Percentiles rank a stretch among this genome's conserved stretches.
Conservation (phyloP, 2,329 filamentous ascomycete species). For the Beauveria pseudobassiana region DNA sequence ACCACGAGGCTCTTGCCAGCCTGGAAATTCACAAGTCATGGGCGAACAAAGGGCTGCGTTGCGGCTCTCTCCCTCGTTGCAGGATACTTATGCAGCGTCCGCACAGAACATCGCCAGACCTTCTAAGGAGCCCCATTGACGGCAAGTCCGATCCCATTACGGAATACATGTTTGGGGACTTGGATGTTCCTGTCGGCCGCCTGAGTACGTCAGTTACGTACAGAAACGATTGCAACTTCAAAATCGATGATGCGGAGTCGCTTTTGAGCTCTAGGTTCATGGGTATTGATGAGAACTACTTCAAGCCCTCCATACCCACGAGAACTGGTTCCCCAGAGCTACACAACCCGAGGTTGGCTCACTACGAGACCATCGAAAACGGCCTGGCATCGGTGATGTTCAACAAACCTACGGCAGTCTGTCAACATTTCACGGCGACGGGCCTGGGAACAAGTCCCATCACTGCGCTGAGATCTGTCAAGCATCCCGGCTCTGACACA, state of each 20-base stretch:
- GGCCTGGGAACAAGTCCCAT: conserved; percentile 77
- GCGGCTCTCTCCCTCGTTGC: conserved; percentile 68
- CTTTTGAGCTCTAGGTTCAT: conserved; percentile 89
- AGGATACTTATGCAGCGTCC: conserved; percentile 62
- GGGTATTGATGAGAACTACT: conserved; percentile 81
- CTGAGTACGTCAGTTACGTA: conserved; percentile 78
- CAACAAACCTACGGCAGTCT: conserved; percentile 83
- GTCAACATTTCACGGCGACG: conserved; percentile 82
- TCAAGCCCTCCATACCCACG: conserved; percentile 66
- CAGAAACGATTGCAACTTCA: conserved; percentile 82
- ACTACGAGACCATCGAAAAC: conserved; percentile 57
- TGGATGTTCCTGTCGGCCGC: conserved; percentile 79
- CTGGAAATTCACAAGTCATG: conserved; percentile 74
- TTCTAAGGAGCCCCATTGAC: conserved; percentile 41
- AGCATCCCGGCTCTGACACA: conserved; percentile 51
- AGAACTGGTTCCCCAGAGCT: conserved; percentile 33
- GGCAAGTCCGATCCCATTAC: conserved; percentile 45
- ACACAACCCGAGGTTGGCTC: conserved; percentile 58
- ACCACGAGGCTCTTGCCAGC: conserved; percentile 76
- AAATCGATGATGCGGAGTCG: conserved; percentile 84
- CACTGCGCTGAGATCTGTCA: conserved; percentile 68
- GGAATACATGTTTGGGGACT: conserved; percentile 71
- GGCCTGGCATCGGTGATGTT: conserved; percentile 45
- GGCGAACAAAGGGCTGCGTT: conserved; percentile 62
- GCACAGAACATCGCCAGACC: conserved; percentile 53